Percentiles rank a stretch among this genome's conserved stretches.
These are phyloP conservation scores for Mycosarcoma mackinlayi DNA, from an alignment of 1,284 basidiomycete genomes.

Conservation along the genomic window DNA sequence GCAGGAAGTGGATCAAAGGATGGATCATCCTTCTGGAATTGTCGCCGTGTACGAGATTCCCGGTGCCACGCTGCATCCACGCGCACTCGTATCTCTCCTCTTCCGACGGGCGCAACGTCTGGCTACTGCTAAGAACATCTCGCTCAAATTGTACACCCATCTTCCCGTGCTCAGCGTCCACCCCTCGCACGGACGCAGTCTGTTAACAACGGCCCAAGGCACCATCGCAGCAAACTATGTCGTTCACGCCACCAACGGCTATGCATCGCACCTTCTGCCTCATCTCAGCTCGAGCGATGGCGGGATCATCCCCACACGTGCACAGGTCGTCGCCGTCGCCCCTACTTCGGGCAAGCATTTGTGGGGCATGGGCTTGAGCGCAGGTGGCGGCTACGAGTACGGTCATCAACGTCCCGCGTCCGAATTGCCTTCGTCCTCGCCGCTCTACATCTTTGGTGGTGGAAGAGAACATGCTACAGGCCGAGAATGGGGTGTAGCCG, in stretches of 20 bases:
- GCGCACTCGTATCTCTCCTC: slow-evolving; percentile 34
- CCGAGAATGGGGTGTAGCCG: slow-evolving; percentile 74
- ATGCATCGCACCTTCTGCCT: slow-evolving; percentile 77
- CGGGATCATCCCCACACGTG: slow-evolving; percentile 77
- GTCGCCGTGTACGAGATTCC: slow-evolving; percentile 50
- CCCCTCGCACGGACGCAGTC: background rate
- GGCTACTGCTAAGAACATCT: slow-evolving; percentile 16
- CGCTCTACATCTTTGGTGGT: slow-evolving; percentile 79
- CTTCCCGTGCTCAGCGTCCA: slow-evolving; percentile 21
- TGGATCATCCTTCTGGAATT: slow-evolving; percentile 22
- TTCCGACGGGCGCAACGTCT: slow-evolving; percentile 9
- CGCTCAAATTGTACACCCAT: slow-evolving; percentile 31
- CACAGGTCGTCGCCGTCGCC: slow-evolving; percentile 77
- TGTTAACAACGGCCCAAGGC: slow-evolving; percentile 6
- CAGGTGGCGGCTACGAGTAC: slow-evolving; percentile 75
- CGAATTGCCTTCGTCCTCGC: background rate
- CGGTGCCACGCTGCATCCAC: slow-evolving; percentile 50
- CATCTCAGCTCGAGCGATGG: slow-evolving; percentile 72
- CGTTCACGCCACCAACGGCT: slow-evolving; percentile 83
- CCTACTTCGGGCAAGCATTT: slow-evolving; percentile 67
- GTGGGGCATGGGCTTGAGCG: slow-evolving; percentile 44
- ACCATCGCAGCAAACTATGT: slow-evolving; percentile 73
- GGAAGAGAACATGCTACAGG: slow-evolving; percentile 72
- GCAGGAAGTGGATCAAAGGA: slow-evolving; percentile 32
- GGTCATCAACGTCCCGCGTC: slow-evolving; percentile 77